Conservation (phyloP, 768 basidiomycete genomes). For the Boletales sp. region DNA sequence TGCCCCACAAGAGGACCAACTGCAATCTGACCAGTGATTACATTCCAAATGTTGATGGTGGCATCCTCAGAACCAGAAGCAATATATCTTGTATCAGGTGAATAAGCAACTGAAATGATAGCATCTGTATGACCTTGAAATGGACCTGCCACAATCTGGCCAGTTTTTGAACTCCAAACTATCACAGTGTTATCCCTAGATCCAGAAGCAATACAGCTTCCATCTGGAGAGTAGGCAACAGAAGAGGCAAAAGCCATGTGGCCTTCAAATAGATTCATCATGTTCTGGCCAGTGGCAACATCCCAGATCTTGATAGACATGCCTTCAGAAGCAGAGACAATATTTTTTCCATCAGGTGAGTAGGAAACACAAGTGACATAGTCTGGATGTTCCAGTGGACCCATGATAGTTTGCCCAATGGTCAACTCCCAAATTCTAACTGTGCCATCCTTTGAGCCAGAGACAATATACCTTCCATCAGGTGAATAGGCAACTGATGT, state of each 20-base stretch:
- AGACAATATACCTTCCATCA: conserved; percentile 21
- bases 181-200: conserved; percentile 6
- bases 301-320: conserved; percentile 15
- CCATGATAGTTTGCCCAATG: conserved; percentile 10
- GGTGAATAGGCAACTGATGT: conserved; percentile 23
- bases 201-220: conserved; percentile 9
- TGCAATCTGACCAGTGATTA: conserved; percentile 14
- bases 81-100: conserved; percentile 21
- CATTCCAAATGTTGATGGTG: conserved; percentile 18
- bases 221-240: conserved; percentile 15
- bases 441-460: conserved; percentile 21
- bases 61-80: conserved; percentile 28
- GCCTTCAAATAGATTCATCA: not conserved
- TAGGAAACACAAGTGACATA: conserved; percentile 16
- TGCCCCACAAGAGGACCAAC: conserved; percentile 4
- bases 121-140: not conserved
- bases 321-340: conserved; percentile 17
- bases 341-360: conserved; percentile 14
- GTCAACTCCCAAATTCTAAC: conserved; percentile 18
- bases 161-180: conserved; percentile 8
- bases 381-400: conserved; percentile 14
- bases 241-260: conserved; percentile 3
- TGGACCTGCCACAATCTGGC: conserved; percentile 3
- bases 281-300: no score
- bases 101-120: conserved; percentile 6